Evolutionary conservation across 116 monocot genomes (phyloP), one percentile per base, ranked within the genome.

Genomic region (Cymodocea nodosa): DNA sequence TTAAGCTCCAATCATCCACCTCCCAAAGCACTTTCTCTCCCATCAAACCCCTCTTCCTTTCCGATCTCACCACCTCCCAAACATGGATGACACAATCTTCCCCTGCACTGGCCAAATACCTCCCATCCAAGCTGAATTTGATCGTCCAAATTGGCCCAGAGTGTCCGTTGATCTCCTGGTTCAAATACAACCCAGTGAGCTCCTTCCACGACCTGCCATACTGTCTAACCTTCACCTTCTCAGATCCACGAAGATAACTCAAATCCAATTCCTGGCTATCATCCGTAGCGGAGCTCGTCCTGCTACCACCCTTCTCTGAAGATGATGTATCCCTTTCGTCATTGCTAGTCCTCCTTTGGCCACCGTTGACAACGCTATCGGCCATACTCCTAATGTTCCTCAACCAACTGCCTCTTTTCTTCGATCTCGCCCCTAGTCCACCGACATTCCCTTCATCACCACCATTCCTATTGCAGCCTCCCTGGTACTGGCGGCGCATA

Each of bases 211-310:
- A 22, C 60, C 74, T 76, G 84, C 89, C 51, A 63, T 62, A 44
- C 77, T 65, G 17, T 67, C 74, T 2, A 75, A 70, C 11, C 80
- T 80, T 77, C 67, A 79, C 50, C 70, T 64, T 78, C 87, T 81
- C 17, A 65, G 30, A 30, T 30, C 71, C 79, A 63, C 74, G 75
- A 49, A 70, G 66, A 30, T 68, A 66, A 16, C 19, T 68, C n/a
- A 19, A 56, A 40, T 36, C 18, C 25, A 57, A 68, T 65, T 88
- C 87, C 55, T 85, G 87, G 74, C 87, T 85, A 50, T 90, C 87
- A 65, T 90, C 87, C 2, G 87, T 85, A 0, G 90, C 84, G 1
- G 90, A 87, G 66, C 87, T 87, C 40, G 85, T 85, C 51, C 85
- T 72, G 64, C 90, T 74, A 37, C 95, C 95, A 5, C 90, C 87